phyloP scores from a whole-genome alignment of 129 eudicot genomes.

The Mikania micrantha region DNA sequence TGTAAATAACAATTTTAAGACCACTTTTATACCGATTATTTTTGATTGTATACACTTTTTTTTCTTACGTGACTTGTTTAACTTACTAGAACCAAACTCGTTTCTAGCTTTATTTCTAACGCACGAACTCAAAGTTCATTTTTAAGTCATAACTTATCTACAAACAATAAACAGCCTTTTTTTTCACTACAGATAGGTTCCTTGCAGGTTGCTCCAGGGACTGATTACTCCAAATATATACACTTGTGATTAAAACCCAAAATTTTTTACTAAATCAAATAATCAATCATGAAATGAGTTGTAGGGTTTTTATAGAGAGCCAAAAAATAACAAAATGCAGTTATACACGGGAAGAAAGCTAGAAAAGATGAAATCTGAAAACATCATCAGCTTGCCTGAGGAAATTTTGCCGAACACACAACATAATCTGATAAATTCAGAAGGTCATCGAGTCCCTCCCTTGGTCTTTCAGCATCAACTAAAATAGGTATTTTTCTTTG shows the following conservation, averaged over 20 bases:
- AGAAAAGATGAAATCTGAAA: background rate
- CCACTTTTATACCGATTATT: too few relatives aligned
- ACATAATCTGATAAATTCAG: slow-evolving; percentile 53
- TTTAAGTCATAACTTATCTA: too few relatives aligned
- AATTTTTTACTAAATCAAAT: too few relatives aligned
- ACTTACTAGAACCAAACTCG: too few relatives aligned
- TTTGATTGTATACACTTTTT: too few relatives aligned
- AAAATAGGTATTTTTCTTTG: slow-evolving; percentile 70
- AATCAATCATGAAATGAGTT: too few relatives aligned
- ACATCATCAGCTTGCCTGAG: slow-evolving; percentile 54
- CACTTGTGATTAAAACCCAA: background rate
- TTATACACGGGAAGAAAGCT: background rate
- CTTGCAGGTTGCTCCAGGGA: background rate
- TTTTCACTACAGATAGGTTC: background rate
- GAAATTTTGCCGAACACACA: slow-evolving; percentile 83
- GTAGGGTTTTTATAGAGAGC: background rate
- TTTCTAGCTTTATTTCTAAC: too few relatives aligned
- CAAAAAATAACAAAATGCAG: background rate
- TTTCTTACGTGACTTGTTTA: too few relatives aligned
- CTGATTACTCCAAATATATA: background rate
- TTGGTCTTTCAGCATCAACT: slow-evolving; percentile 81
- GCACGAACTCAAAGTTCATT: too few relatives aligned
- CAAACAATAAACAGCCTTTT: too few relatives aligned
- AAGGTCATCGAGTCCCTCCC: slow-evolving; percentile 81
- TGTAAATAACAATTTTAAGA: too few relatives aligned